A percentile compares a stretch with the other conserved stretches of the same genome.
phyloP scores from a whole-genome alignment of 2,329 filamentous ascomycete genomes.

The Didymella pinodella region DNA sequence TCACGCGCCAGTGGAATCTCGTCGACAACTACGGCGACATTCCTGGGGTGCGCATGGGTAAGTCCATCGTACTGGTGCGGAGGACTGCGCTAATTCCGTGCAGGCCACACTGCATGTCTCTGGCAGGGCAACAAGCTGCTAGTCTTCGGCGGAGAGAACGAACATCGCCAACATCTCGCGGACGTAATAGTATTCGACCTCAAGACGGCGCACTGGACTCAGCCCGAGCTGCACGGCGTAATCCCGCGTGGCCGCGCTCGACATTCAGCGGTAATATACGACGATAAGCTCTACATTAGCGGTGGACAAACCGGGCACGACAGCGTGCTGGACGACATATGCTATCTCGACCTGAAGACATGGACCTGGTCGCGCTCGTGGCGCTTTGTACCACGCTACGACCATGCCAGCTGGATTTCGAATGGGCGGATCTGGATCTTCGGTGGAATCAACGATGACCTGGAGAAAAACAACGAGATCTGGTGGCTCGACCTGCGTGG shows the following conservation, averaged over 20 bases:
- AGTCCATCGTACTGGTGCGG: conserved; percentile 28
- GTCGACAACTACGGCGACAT: conserved; percentile 99
- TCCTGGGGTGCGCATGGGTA: conserved; percentile 95
- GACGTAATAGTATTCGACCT: conserved; percentile 97
- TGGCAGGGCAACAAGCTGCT: conserved; percentile 95
- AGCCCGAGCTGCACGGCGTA: conserved; percentile 83
- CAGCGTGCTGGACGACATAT: conserved; percentile 94
- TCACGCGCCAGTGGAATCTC: conserved; percentile 89
- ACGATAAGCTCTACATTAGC: conserved; percentile 95
- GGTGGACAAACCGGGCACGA: conserved; percentile 95
- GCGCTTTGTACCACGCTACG: conserved; percentile 93
- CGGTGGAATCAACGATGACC: conserved; percentile 90
- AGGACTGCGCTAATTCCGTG: conserved; percentile 22
- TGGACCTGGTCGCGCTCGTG: conserved; percentile 97
- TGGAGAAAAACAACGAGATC: conserved; percentile 95
- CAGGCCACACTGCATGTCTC: conserved; percentile 91
- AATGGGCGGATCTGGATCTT: conserved; percentile 95
- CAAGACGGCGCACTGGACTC: conserved; percentile 92
- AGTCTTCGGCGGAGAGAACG: conserved; percentile 97
- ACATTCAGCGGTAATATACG: conserved; percentile 91
- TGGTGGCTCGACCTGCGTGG: conserved; percentile 98
- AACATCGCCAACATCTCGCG: conserved; percentile 92
- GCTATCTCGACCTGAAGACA: conserved; percentile 94
- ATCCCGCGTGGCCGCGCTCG: conserved; percentile 89
- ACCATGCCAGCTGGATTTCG: conserved; percentile 95